These are phyloP conservation scores for Hymenoscyphus repandus DNA, from an alignment of 2,329 filamentous ascomycete species.

Conservation along the genomic window DNA sequence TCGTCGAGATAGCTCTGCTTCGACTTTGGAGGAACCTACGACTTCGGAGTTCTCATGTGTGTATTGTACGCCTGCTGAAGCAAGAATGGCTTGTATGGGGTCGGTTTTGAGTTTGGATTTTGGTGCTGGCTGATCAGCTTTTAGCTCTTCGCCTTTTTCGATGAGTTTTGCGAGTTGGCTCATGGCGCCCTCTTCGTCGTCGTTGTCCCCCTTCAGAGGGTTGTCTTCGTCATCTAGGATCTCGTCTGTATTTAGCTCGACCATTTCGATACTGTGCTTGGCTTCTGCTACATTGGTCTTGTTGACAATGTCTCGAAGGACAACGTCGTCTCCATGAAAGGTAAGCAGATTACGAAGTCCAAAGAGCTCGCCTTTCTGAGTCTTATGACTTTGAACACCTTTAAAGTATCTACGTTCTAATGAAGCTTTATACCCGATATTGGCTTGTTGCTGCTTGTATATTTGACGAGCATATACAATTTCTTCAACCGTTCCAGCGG, in stretches of 20 bases:
- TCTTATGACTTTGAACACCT: constrained; percentile 79
- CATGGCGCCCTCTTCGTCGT: constrained; percentile 57
- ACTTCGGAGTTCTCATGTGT: constrained; percentile 97
- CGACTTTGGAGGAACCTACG: constrained; percentile 86
- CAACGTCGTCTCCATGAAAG: constrained; percentile 71
- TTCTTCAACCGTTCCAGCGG: constrained; percentile 89
- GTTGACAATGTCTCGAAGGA: constrained; percentile 93
- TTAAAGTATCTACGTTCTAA: constrained; percentile 92
- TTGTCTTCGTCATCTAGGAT: constrained; percentile 49
- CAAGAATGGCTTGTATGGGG: constrained; percentile 82
- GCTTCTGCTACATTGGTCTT: constrained; percentile 97
- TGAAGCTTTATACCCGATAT: constrained; percentile 92
- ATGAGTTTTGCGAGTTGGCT: constrained; percentile 64
- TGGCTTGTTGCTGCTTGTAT: constrained; percentile 98
- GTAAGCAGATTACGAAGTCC: constrained; percentile 82
- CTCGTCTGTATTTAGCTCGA: constrained; percentile 68
- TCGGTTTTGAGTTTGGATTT: constrained; percentile 50
- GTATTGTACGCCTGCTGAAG: constrained; percentile 84
- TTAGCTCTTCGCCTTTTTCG: constrained; percentile 41
- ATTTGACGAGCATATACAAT: constrained; percentile 96
- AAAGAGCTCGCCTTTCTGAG: constrained; percentile 89
- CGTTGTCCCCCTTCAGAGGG: constrained; percentile 36
- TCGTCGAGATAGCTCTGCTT: constrained; percentile 72
- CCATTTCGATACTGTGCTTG: constrained; percentile 73
- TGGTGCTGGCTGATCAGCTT: constrained; percentile 32